Evolutionary conservation across 2,329 filamentous ascomycete species (phyloP).

Genomic region (Colletotrichum plurivorum): DNA sequence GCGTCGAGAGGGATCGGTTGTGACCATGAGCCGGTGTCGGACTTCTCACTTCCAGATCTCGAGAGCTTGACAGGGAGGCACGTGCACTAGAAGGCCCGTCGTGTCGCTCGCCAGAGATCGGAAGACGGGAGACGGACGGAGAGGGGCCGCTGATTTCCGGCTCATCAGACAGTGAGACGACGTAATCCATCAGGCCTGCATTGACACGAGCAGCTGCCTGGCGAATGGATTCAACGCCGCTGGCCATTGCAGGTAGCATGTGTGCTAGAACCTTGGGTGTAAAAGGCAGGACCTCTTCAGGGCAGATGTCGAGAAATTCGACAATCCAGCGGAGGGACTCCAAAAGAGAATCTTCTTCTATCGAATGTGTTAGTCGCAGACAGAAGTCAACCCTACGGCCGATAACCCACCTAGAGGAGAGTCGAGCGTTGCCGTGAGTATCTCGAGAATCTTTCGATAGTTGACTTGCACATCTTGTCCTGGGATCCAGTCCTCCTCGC

Average conservation of each 20-base stretch:
- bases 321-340: conserved; percentile 96
- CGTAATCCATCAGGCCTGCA: conserved; percentile 91
- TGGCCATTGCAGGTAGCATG: conserved; percentile 93
- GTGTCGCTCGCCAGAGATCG: conserved; percentile 59
- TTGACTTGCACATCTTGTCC: conserved; percentile 97
- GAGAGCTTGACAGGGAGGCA: conserved; percentile 65
- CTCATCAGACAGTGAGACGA: conserved; percentile 90
- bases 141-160: conserved; percentile 54
- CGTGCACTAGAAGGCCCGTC: conserved; percentile 65
- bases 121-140: conserved; percentile 56
- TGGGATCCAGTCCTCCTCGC: conserved; percentile 95
- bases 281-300: conserved; percentile 95
- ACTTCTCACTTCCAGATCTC: conserved; percentile 67
- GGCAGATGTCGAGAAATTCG: conserved; percentile 95
- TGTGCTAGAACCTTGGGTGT: conserved; percentile 93
- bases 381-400: not conserved
- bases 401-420: conserved; percentile 76
- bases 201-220: conserved; percentile 92
- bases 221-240: conserved; percentile 89
- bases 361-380: conserved; percentile 9
- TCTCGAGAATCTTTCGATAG: conserved; percentile 91
- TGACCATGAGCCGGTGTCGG: conserved; percentile 62
- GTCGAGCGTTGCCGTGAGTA: conserved; percentile 89
- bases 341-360: conserved; percentile 91
- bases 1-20: conserved; percentile 62